A percentile compares a stretch with the other conserved stretches of the same genome.
Conservation (phyloP, 768 basidiomycete genomes). For the Podaxis sp. region DNA sequence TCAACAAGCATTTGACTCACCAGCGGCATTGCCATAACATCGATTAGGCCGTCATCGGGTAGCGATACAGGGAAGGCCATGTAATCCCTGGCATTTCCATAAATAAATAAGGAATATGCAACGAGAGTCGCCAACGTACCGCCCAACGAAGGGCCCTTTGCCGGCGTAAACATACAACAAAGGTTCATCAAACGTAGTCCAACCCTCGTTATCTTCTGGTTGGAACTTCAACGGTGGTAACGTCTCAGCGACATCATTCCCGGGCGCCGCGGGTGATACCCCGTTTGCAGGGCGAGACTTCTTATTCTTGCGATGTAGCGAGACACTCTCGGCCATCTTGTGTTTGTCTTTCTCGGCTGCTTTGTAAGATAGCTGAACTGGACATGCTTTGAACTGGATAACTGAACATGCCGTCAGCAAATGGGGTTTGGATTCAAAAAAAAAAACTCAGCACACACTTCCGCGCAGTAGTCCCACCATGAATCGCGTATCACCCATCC, state of each 20-base stretch:
- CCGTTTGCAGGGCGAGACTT: conserved; percentile 14
- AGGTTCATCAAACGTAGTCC: conserved; percentile 70
- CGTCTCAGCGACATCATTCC: conserved; percentile 18
- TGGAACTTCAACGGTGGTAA: conserved; percentile 48
- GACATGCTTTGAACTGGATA: conserved; percentile 58
- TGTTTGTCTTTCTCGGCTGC: conserved; percentile 67
- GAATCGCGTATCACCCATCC: conserved; percentile 86
- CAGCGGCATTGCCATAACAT: conserved; percentile 61
- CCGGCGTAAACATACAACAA: conserved; percentile 73
- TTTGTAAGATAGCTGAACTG: conserved; percentile 69
- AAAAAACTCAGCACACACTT: conserved; percentile 37
- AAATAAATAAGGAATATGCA: neutral
- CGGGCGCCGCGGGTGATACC: conserved; percentile 6
- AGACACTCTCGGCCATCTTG: conserved; percentile 58
- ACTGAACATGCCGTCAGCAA: conserved; percentile 36
- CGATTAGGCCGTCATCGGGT: conserved; percentile 77
- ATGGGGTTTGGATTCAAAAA: neutral
- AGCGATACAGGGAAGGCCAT: conserved; percentile 85
- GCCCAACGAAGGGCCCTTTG: conserved; percentile 72
- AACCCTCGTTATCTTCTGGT: conserved; percentile 50
- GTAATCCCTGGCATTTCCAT: conserved; percentile 45
- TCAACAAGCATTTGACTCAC: conserved; percentile 37
- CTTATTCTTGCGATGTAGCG: conserved; percentile 32
- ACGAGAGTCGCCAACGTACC: conserved; percentile 34
- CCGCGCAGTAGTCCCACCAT: conserved; percentile 68